Percentiles rank a stretch among this genome's conserved stretches.
Evolutionary conservation across 2,329 filamentous ascomycete species (phyloP).

Genomic region (Fusarium multiceps): DNA sequence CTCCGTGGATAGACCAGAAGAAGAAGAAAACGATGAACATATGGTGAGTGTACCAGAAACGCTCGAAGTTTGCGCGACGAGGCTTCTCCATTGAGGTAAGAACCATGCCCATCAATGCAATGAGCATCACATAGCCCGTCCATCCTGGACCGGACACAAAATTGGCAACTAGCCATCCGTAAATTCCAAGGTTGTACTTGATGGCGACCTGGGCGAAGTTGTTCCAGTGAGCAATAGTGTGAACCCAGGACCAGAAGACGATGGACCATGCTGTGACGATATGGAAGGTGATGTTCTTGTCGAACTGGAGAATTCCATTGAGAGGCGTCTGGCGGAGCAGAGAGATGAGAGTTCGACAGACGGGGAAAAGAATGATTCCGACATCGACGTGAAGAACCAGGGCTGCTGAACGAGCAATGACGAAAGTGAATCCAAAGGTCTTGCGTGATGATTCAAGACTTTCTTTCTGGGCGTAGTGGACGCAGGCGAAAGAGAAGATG

Average conservation of each 20-base stretch:
- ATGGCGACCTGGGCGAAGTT: constrained; percentile 83
- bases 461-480: constrained; percentile 84
- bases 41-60: constrained; percentile 92
- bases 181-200: constrained; percentile 80
- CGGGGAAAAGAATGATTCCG: constrained; percentile 81
- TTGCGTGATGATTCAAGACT: constrained; percentile 73
- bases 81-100: constrained; percentile 81
- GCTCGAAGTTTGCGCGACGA: constrained; percentile 83
- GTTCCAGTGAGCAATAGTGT: constrained; percentile 88
- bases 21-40: constrained; percentile 89
- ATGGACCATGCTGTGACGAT: constrained; percentile 88
- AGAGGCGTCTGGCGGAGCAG: constrained; percentile 82
- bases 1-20: constrained; percentile 90
- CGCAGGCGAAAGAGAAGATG: constrained; percentile 82
- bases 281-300: constrained; percentile 91
- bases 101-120: constrained; percentile 81
- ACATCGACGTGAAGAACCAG: constrained; percentile 85
- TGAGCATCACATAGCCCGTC: constrained; percentile 87
- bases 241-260: constrained; percentile 87
- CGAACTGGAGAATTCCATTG: constrained; percentile 88
- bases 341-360: constrained; percentile 86
- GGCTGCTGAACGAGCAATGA: constrained; percentile 80
- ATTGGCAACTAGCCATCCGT: constrained; percentile 81
- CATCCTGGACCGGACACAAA: constrained; percentile 84
- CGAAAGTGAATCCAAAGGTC: constrained; percentile 79